Conservation (phyloP, 805 yeast species). For the Saturnispora galanensis region DNA sequence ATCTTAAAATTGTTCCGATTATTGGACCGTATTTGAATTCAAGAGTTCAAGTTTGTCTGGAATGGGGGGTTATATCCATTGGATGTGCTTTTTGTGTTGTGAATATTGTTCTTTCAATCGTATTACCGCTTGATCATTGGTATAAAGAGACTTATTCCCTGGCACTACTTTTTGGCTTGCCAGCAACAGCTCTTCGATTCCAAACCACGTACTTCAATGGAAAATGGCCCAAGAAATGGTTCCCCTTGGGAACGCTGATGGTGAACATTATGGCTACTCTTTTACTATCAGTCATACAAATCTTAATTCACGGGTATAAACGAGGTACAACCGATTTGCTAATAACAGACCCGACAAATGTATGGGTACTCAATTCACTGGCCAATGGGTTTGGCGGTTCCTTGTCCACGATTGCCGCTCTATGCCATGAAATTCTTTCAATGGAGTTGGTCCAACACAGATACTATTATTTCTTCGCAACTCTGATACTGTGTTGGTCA, state of each 20-base stretch:
- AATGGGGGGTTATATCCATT: slow-evolving; percentile 9
- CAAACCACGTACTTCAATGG: slow-evolving; percentile 44
- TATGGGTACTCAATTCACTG: slow-evolving; percentile 15
- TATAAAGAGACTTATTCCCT: slow-evolving; percentile 63
- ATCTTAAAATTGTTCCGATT: slow-evolving; percentile 1
- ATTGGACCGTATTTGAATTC: slow-evolving; percentile 6
- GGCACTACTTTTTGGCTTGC: slow-evolving; percentile 55
- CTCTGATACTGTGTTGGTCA: slow-evolving; percentile 40
- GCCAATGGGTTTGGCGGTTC: slow-evolving; percentile 22
- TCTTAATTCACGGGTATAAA: slow-evolving; percentile 15
- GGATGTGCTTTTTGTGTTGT: slow-evolving; percentile 26
- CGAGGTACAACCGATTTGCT: slow-evolving; percentile 1
- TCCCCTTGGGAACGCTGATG: slow-evolving; percentile 43
- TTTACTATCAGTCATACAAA: slow-evolving; percentile 13
- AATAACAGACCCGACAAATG: slow-evolving; percentile 10
- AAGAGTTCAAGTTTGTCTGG: slow-evolving; percentile 8
- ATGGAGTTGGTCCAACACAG: slow-evolving; percentile 19
- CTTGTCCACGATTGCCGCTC: slow-evolving; percentile 53
- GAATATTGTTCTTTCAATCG: slow-evolving; percentile 33
- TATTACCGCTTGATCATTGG: slow-evolving; percentile 22
- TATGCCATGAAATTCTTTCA: slow-evolving; percentile 49
- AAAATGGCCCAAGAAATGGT: slow-evolving; percentile 21
- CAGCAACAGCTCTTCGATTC: slow-evolving; percentile 54
- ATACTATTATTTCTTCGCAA: slow-evolving; percentile 41
- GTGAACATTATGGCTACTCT: slow-evolving; percentile 24